Conservation (phyloP, 2,329 filamentous ascomycete genomes). For the Clonostachys solani region DNA sequence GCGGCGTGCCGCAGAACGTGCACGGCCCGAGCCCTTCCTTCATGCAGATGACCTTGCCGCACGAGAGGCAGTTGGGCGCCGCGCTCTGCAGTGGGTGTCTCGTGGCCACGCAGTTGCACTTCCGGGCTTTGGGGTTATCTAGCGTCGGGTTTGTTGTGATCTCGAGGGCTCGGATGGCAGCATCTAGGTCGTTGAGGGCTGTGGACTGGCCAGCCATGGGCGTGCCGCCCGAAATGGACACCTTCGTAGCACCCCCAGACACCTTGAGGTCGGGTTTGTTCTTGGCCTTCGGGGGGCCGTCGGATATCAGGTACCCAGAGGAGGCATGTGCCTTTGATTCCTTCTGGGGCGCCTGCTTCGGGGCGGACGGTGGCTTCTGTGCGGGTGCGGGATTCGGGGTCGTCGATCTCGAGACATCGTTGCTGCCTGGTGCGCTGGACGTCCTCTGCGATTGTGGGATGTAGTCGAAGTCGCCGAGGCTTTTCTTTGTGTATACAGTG, state of each 20-base stretch:
- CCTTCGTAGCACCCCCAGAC: slow-evolving; percentile 51
- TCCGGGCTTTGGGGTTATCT: slow-evolving; percentile 48
- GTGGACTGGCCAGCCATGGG: slow-evolving; percentile 80
- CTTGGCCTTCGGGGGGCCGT: slow-evolving; percentile 55
- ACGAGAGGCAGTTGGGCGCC: slow-evolving; percentile 87
- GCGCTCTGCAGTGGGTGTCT: slow-evolving; percentile 86
- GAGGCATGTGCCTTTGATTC: slow-evolving; percentile 46
- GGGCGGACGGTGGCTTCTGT: slow-evolving; percentile 33
- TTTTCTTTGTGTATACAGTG: slow-evolving; percentile 69
- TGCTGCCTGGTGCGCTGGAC: slow-evolving; percentile 31
- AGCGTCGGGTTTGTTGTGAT: slow-evolving; percentile 84
- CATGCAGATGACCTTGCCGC: slow-evolving; percentile 92
- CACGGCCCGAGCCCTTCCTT: slow-evolving; percentile 93
- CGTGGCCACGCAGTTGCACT: slow-evolving; percentile 84
- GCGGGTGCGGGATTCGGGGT: slow-evolving; percentile 26
- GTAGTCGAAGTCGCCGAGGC: slow-evolving; percentile 63
- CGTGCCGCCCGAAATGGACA: slow-evolving; percentile 70
- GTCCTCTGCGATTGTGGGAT: slow-evolving; percentile 43
- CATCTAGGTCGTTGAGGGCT: slow-evolving; percentile 65
- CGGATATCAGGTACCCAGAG: slow-evolving; percentile 77
- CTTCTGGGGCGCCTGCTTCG: background rate
- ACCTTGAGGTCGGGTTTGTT: slow-evolving; percentile 52
- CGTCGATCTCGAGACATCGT: slow-evolving; percentile 27
- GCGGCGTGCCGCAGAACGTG: slow-evolving; percentile 76
- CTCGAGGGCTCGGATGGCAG: slow-evolving; percentile 84